phyloP scores from a whole-genome alignment of 2,329 filamentous ascomycete species.

The Penicillium sp. region DNA sequence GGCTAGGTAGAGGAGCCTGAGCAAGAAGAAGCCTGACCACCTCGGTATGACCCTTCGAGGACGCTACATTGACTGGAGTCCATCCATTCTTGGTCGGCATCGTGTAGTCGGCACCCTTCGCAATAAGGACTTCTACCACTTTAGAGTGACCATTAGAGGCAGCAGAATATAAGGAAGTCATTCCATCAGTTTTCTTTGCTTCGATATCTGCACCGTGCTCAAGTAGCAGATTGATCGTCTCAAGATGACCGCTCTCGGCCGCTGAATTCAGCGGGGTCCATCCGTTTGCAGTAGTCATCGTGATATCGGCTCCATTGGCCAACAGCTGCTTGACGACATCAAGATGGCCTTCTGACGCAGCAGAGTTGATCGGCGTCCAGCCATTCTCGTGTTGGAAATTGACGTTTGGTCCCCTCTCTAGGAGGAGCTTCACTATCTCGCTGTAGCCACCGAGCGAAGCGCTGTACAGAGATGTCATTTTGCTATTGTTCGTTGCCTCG shows the following conservation, averaged over 20 bases:
- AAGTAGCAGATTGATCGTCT: conserved; percentile 1
- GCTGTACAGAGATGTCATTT: background rate
- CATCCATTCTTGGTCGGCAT: background rate
- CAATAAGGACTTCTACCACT: background rate
- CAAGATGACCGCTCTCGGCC: background rate
- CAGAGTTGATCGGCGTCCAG: background rate
- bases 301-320: background rate
- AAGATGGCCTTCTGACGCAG: background rate
- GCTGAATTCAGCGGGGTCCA: background rate
- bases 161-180: conserved; percentile 3
- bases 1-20: background rate
- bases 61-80: background rate
- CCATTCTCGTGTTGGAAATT: background rate
- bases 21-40: background rate
- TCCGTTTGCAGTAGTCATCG: background rate
- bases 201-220: conserved; percentile 3
- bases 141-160: background rate
- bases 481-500: background rate
- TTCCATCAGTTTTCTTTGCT: background rate
- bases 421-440: background rate
- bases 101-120: background rate
- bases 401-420: background rate
- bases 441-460: background rate
- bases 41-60: background rate
- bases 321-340: background rate